A percentile compares a stretch with the other conserved stretches of the same genome.
phyloP scores from a whole-genome alignment of 108 stramenopile genomes.

The Chaetoceros tenuissimus region DNA sequence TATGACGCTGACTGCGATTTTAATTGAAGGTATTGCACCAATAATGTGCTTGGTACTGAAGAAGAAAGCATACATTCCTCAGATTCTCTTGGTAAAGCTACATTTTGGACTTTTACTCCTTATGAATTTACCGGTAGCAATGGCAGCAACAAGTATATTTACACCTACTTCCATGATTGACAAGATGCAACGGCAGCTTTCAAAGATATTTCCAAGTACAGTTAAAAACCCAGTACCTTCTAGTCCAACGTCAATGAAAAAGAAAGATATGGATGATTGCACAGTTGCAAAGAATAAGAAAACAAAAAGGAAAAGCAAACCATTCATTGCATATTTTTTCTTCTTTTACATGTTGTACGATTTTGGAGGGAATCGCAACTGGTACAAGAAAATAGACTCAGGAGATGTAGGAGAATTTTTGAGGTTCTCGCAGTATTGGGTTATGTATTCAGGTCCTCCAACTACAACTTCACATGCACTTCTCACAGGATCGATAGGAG shows the following conservation, averaged over 20 bases:
- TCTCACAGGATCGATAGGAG: background rate
- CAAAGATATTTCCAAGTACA: background rate
- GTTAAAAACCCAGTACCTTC: background rate
- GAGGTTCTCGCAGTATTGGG: slow-evolving; percentile 13
- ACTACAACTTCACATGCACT: background rate
- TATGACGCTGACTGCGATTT: slow-evolving; percentile 10
- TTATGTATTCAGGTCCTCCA: slow-evolving; percentile 6
- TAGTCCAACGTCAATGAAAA: background rate
- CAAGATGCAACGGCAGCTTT: background rate
- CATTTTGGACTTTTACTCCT: slow-evolving; percentile 10
- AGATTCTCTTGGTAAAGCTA: background rate
- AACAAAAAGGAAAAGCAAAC: background rate
- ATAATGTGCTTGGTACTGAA: slow-evolving; percentile 4
- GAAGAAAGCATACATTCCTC: slow-evolving; percentile 1
- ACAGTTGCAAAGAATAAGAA: background rate
- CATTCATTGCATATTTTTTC: slow-evolving; percentile 4
- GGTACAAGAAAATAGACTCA: slow-evolving; percentile 8
- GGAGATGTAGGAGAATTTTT: slow-evolving; percentile 14
- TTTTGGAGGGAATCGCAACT: slow-evolving; percentile 9
- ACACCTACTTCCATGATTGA: slow-evolving; percentile 11
- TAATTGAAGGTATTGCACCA: slow-evolving; percentile 5
- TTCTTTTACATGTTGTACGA: slow-evolving; percentile 12
- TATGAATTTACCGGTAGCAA: slow-evolving; percentile 10
- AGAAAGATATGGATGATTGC: background rate
- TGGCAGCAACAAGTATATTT: slow-evolving; percentile 3